phyloP scores from a whole-genome alignment of 1,139 yeast species.

The Saccharomyces hybrid region DNA sequence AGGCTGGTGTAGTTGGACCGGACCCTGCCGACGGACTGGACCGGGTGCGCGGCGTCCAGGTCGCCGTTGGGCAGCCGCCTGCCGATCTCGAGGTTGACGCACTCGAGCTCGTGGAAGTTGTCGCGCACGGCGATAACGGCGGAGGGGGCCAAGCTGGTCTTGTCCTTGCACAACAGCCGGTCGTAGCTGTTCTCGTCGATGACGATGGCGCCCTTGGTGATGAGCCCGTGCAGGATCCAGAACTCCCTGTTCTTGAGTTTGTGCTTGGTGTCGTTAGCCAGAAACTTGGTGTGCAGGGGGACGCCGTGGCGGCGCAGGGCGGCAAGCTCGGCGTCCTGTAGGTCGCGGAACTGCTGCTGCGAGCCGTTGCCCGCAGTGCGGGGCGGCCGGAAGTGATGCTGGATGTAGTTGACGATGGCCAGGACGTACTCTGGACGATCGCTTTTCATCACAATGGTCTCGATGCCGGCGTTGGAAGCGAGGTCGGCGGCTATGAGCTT shows the following conservation, averaged over 20 bases:
- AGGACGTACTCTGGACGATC: slow-evolving; percentile 64
- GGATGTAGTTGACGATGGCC: slow-evolving; percentile 63
- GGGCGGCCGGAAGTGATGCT: background rate
- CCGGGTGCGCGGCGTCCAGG: slow-evolving; percentile 36
- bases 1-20: slow-evolving; percentile 74
- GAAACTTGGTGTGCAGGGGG: slow-evolving; percentile 82
- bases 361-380: background rate
- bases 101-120: slow-evolving; percentile 75
- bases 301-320: slow-evolving; percentile 33
- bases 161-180: slow-evolving; percentile 55
- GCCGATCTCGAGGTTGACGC: slow-evolving; percentile 63
- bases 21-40: slow-evolving; percentile 68
- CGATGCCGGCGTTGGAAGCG: slow-evolving; percentile 87
- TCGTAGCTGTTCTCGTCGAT: slow-evolving; percentile 75
- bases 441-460: slow-evolving; percentile 76
- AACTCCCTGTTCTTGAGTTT: slow-evolving; percentile 71
- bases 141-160: slow-evolving; percentile 87
- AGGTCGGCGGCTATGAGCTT: slow-evolving; percentile 90
- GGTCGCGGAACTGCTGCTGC: slow-evolving; percentile 37
- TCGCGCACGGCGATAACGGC: slow-evolving; percentile 76
- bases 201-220: slow-evolving; percentile 63
- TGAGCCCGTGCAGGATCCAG: slow-evolving; percentile 86
- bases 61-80: slow-evolving; percentile 33
- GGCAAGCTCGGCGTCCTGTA: slow-evolving; percentile 29
- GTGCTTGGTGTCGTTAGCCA: slow-evolving; percentile 52